Evolutionary conservation across 2,329 filamentous ascomycete species (phyloP).

Genomic region (Aspergillus fijiensis): DNA sequence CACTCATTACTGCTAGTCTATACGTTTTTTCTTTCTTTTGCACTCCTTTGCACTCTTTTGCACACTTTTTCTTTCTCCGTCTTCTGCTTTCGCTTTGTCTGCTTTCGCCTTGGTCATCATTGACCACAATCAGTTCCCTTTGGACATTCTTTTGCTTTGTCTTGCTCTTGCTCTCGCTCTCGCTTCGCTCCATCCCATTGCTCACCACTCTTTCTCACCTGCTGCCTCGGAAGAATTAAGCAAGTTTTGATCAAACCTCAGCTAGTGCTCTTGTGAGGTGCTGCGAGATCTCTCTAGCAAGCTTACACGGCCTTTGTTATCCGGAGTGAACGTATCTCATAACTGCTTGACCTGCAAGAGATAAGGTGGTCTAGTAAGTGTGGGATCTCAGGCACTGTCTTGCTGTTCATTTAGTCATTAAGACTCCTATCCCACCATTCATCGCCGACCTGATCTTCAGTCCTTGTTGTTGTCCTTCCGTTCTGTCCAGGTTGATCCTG

Average conservation of each 20-base stretch:
- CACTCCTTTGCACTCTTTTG: not conserved
- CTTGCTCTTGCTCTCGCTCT: not conserved
- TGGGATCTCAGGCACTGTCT: not conserved
- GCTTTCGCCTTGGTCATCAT: not conserved
- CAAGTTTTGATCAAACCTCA: not conserved
- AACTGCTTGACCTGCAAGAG: not conserved
- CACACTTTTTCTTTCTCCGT: not conserved
- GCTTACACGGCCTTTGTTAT: not conserved
- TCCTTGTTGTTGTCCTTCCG: conserved; percentile 8
- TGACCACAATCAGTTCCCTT: not conserved
- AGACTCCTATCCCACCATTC: not conserved
- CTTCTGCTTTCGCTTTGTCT: not conserved
- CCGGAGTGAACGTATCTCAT: not conserved
- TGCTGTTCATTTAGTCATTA: not conserved
- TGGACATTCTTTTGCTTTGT: not conserved
- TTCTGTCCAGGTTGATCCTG: conserved; percentile 33
- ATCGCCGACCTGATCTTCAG: not conserved
- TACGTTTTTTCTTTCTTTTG: not conserved
- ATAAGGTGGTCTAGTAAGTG: not conserved
- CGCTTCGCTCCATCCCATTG: not conserved
- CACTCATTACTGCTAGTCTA: not conserved
- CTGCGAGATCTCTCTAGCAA: not conserved
- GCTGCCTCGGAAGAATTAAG: not conserved
- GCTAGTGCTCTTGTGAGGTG: not conserved
- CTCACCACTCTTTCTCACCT: not conserved